phyloP scores from a whole-genome alignment of 768 basidiomycete genomes.

The Coprinopsis cinerea region DNA sequence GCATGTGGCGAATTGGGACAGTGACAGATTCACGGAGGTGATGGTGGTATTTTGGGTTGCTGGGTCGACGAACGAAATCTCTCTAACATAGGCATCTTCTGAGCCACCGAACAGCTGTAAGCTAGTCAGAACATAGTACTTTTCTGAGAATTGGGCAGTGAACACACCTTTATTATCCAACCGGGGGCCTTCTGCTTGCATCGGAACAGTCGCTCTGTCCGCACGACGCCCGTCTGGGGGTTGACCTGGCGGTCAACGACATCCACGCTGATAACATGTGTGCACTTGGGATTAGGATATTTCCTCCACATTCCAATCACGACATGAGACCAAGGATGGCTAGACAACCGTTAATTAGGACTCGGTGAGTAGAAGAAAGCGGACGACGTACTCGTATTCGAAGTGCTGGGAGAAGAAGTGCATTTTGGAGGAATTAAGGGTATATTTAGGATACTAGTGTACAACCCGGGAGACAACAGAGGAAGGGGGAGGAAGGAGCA shows the following conservation, averaged over 20 bases:
- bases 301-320: constrained; percentile 93
- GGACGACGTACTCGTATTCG: constrained; percentile 66
- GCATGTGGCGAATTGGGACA: constrained; percentile 93
- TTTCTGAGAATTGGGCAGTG: not conserved
- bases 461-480: constrained; percentile 5
- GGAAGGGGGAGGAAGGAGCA: not conserved
- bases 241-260: constrained; percentile 82
- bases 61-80: constrained; percentile 92
- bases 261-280: constrained; percentile 83
- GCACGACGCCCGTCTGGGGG: constrained; percentile 78
- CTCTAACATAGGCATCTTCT: constrained; percentile 91
- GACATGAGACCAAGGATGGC: constrained; percentile 88
- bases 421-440: constrained; percentile 38
- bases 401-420: constrained; percentile 85
- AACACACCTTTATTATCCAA: constrained; percentile 88
- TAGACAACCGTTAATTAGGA: constrained; percentile 26
- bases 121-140: constrained; percentile 10
- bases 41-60: constrained; percentile 73
- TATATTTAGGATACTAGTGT: constrained; percentile 7
- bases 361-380: constrained; percentile 3
- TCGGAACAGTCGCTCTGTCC: constrained; percentile 85
- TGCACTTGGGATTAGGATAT: constrained; percentile 91
- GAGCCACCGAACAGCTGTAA: constrained; percentile 83
- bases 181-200: constrained; percentile 88
- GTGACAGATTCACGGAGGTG: constrained; percentile 87